Conservation (phyloP, 441 rosid species). For the Mallotus japonicus region DNA sequence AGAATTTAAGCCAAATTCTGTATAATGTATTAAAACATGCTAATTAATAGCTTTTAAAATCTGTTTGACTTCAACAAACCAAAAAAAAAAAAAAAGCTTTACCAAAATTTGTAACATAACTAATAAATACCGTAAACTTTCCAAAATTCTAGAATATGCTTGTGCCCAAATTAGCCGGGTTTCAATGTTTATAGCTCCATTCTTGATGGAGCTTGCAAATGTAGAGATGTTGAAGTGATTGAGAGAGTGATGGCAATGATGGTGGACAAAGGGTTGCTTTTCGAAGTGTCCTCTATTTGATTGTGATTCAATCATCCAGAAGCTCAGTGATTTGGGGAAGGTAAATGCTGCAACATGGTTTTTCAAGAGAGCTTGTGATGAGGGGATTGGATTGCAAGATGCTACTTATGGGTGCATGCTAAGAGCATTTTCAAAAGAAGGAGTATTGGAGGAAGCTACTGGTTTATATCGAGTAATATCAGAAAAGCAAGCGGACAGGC, state of each 20-base stretch:
- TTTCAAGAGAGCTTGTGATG: conserved; percentile 42
- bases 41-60: conserved; percentile 1
- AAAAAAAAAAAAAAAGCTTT: background rate
- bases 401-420: conserved; percentile 52
- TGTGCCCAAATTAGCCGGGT: conserved; percentile 22
- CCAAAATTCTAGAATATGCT: too few relatives aligned
- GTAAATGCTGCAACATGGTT: conserved; percentile 54
- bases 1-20: conserved; percentile 4
- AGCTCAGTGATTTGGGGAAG: conserved; percentile 58
- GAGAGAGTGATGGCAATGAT: conserved; percentile 22
- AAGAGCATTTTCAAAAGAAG: conserved; percentile 42
- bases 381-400: conserved; percentile 33
- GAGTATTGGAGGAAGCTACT: conserved; percentile 51
- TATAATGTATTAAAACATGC: background rate
- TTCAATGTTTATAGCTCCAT: conserved; percentile 46
- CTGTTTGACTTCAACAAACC: background rate
- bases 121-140: background rate
- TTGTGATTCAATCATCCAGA: conserved; percentile 43
- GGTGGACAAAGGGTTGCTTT: conserved; percentile 43
- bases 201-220: conserved; percentile 70
- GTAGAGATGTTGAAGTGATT: conserved; percentile 35
- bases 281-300: conserved; percentile 6
- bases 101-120: background rate
- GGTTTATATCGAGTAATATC: conserved; percentile 33
- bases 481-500: conserved; percentile 10